These are phyloP conservation scores for Pulveroboletus ravenelii DNA, from an alignment of 768 basidiomycete genomes.

Conservation along the genomic window DNA sequence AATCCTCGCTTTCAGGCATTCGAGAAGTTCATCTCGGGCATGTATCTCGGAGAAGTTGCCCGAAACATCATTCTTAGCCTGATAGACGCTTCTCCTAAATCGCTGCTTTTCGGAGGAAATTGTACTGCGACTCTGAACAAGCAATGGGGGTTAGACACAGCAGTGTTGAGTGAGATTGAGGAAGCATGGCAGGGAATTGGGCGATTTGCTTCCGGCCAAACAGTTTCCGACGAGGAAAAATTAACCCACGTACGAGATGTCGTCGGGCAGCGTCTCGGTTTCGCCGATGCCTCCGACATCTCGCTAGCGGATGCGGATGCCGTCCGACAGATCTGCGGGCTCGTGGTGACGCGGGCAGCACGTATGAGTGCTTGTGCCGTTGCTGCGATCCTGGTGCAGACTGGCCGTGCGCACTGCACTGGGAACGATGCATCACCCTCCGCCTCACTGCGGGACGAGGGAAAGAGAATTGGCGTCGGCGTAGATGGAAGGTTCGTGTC, in stretches of 20 bases:
- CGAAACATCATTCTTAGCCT: slow-evolving; percentile 81
- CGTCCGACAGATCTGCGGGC: slow-evolving; percentile 72
- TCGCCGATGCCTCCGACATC: slow-evolving; percentile 47
- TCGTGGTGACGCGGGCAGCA: slow-evolving; percentile 81
- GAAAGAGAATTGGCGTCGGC: slow-evolving; percentile 68
- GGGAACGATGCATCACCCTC: slow-evolving; percentile 24
- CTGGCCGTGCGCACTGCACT: slow-evolving; percentile 55
- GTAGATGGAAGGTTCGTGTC: slow-evolving; percentile 80
- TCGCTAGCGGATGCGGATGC: slow-evolving; percentile 64
- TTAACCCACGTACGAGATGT: slow-evolving; percentile 56
- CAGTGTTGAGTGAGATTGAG: slow-evolving; percentile 83
- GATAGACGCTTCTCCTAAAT: slow-evolving; percentile 66
- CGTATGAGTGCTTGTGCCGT: slow-evolving; percentile 82
- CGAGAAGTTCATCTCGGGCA: slow-evolving; percentile 98
- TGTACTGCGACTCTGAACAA: slow-evolving; percentile 69
- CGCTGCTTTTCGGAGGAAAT: slow-evolving; percentile 77
- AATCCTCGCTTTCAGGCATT: slow-evolving; percentile 92
- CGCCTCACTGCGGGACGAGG: slow-evolving; percentile 28
- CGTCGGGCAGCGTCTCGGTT: slow-evolving; percentile 58
- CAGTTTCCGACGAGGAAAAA: slow-evolving; percentile 23
- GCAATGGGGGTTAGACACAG: slow-evolving; percentile 94
- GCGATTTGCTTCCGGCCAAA: slow-evolving; percentile 24
- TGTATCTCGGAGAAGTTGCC: slow-evolving; percentile 96
- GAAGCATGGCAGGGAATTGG: slow-evolving; percentile 59
- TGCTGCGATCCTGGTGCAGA: slow-evolving; percentile 82